Evolutionary conservation across 2,329 filamentous ascomycete species (phyloP).

Genomic region (Trichoderma breve): DNA sequence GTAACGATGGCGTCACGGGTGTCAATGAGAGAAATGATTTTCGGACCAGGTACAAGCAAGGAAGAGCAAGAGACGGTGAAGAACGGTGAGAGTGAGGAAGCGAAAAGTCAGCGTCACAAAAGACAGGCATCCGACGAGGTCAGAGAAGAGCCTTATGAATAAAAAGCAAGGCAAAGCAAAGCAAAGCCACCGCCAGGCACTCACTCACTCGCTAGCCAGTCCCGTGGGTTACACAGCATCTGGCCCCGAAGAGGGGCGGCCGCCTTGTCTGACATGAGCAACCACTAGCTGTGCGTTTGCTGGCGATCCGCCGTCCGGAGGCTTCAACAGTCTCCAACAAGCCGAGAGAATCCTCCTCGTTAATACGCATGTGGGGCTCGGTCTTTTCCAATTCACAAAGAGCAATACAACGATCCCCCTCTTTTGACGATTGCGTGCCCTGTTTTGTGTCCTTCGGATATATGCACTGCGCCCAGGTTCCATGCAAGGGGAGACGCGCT

Average conservation of each 20-base stretch:
- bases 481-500: conserved; percentile 3
- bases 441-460: background rate
- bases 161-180: background rate
- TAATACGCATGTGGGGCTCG: background rate
- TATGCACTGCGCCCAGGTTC: background rate
- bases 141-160: background rate
- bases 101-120: background rate
- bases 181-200: background rate
- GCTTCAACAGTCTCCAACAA: background rate
- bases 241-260: background rate
- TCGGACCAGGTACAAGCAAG: background rate
- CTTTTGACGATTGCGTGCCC: conserved; percentile 2
- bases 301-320: background rate
- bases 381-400: background rate
- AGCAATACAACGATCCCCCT: background rate
- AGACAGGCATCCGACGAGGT: background rate
- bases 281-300: background rate
- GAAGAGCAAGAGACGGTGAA: background rate
- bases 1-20: conserved; percentile 7
- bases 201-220: background rate
- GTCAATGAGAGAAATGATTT: background rate
- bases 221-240: background rate
- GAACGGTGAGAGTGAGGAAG: background rate
- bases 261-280: conserved; percentile 15
- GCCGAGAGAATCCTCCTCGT: background rate